A percentile compares a stretch with the other conserved stretches of the same genome.
Conservation (phyloP, 1,139 yeast genomes). For the Groenewaldozyma sp. region DNA sequence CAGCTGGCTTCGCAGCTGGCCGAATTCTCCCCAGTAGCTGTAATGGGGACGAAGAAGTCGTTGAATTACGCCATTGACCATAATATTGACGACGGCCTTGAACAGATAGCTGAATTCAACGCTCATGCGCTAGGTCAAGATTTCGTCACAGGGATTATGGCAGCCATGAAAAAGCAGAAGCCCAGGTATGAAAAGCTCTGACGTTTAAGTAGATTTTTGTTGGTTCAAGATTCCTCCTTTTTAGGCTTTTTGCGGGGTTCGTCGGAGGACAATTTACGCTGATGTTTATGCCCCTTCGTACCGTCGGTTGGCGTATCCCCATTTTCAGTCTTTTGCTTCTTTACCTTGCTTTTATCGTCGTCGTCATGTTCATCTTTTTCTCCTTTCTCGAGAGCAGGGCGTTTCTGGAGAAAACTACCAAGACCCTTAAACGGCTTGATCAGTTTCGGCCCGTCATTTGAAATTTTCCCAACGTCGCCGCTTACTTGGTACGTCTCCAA, state of each 20-base stretch:
- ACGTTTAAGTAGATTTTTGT: not conserved
- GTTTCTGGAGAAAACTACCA: conserved; percentile 5
- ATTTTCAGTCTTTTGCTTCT: not conserved
- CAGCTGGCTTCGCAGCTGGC: conserved; percentile 45
- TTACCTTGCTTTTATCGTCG: not conserved
- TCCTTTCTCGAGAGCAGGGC: conserved; percentile 1
- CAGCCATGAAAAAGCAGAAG: conserved; percentile 24
- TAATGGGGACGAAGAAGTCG: conserved; percentile 54
- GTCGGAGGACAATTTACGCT: conserved; percentile 1
- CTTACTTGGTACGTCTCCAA: conserved; percentile 50
- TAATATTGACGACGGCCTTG: conserved; percentile 41
- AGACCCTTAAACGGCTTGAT: conserved; percentile 33
- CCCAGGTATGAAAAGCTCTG: conserved; percentile 25
- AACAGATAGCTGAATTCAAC: conserved; percentile 46
- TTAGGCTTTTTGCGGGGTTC: conserved; percentile 1
- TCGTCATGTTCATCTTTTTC: not conserved
- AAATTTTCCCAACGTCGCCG: conserved; percentile 55
- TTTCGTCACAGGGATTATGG: conserved; percentile 25
- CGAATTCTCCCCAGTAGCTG: conserved; percentile 46
- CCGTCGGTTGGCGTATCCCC: not conserved
- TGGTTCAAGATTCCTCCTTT: not conserved
- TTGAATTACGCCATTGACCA: conserved; percentile 45
- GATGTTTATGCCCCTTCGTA: not conserved
- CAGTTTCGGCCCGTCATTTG: conserved; percentile 40
- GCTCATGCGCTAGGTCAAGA: conserved; percentile 36